Evolutionary conservation across 2,329 filamentous ascomycete species (phyloP).

Genomic region (Claviceps sp.): DNA sequence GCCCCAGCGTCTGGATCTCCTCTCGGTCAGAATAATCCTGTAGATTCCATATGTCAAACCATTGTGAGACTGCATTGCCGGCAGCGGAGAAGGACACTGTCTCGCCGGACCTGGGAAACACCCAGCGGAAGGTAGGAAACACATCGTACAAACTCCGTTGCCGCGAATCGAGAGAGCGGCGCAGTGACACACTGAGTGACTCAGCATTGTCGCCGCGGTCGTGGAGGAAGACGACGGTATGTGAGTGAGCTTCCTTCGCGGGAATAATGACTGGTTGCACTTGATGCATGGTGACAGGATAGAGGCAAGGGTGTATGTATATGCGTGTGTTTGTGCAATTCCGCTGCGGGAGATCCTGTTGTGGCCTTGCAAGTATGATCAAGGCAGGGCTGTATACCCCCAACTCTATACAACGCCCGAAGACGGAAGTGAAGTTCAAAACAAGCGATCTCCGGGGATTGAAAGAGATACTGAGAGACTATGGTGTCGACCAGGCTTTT

Average conservation of each 20-base stretch:
- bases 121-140: constrained; percentile 34
- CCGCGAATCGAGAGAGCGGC: constrained; percentile 17
- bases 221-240: constrained; percentile 33
- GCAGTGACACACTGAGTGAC: constrained; percentile 19
- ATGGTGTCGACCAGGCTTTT: too few relatives aligned
- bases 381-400: neutral
- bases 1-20: constrained; percentile 26
- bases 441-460: too few relatives aligned
- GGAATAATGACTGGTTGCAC: neutral
- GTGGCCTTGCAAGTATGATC: neutral
- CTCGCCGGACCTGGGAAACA: constrained; percentile 31
- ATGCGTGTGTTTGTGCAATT: too few relatives aligned
- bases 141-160: constrained; percentile 21
- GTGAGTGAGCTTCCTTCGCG: constrained; percentile 16
- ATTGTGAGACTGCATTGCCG: constrained; percentile 22
- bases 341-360: neutral
- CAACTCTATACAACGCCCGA: too few relatives aligned
- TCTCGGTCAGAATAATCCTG: constrained; percentile 26
- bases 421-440: too few relatives aligned
- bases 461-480: too few relatives aligned
- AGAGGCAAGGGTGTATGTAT: neutral
- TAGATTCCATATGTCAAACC: constrained; percentile 38
- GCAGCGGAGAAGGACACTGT: constrained; percentile 13
- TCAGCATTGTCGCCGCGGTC: constrained; percentile 27
- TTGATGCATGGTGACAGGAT: neutral